Base-by-base conservation (phyloP, 257 asterid genomes). In the Solanum habrochaites region DNA sequence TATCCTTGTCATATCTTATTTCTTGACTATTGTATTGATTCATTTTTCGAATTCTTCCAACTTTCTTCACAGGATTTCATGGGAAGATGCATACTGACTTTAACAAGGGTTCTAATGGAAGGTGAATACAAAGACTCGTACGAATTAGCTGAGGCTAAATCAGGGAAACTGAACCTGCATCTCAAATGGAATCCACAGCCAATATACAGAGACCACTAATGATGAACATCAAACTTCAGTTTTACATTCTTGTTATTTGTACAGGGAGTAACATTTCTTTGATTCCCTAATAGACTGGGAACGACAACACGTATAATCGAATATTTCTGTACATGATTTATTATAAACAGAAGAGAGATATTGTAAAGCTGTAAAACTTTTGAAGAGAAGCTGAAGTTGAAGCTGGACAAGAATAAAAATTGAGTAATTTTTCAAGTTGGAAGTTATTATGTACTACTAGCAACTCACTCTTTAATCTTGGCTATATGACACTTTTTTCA, bases 51-150 rank as follows among this genome's bases (percentile, higher is more conserved):
- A 10, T 10, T 11, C 8, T 9, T 16, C 6, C 43, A 27, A 80
- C 29, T 80, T 78, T 11, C 6, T 80, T 52, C 78, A 43, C 92
- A 97, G 99, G 98, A 97, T 13, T 94, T 94, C 88, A 90, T 97
- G 92, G 99, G 99, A 86, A 90, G 92, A 87, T 94, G 98, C 94
- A 91, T 93, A 18, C 90, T 94, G 97, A 97, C 99, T 43, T 92
- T 97, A 27, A 94, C 98, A 0, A 90, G 97, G 88, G 93, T 90
- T 29, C 88, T 97, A 74, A 42, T 94, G 42, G 98, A 97, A 39
- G 96, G 98, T 37, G 98, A 95, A 87, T 82, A 90, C 6, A 90
- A 91, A 4, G 97, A 94, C 35, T 74, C 83, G 18, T 94, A 93
- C 62, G 83, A 86, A 11, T 27, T 97, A 25, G 97, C 95, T 5